Evolutionary conservation across 306 rosid species (phyloP).

Genomic region (Citrullus mucosospermus): DNA sequence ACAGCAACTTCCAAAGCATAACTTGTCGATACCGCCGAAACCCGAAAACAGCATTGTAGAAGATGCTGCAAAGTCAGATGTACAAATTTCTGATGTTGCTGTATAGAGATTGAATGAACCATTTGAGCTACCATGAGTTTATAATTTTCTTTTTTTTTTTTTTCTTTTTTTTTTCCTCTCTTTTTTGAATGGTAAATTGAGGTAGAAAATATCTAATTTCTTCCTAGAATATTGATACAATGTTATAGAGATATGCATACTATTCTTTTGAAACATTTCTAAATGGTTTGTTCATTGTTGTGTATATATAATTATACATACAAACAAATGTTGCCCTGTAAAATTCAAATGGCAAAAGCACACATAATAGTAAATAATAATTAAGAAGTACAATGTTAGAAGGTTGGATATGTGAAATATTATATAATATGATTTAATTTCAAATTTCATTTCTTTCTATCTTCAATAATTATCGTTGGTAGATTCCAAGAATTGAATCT

Average conservation of each 20-base stretch:
- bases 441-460: too few species aligned
- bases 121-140: background rate
- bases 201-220: background rate
- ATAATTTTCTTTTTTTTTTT: background rate
- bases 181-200: background rate
- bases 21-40: conserved; percentile 10
- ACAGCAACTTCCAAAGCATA: conserved; percentile 18
- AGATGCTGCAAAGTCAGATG: conserved; percentile 9
- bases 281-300: too few species aligned
- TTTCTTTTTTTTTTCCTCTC: background rate
- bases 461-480: too few species aligned
- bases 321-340: too few species aligned
- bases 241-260: background rate
- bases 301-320: too few species aligned
- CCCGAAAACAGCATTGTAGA: conserved; percentile 12
- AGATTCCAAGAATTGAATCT: too few species aligned
- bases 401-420: too few species aligned
- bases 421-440: too few species aligned
- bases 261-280: background rate
- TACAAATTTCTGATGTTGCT: conserved; percentile 4
- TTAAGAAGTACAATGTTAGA: too few species aligned
- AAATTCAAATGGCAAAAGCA: too few species aligned
- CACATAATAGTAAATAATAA: too few species aligned
- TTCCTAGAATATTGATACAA: background rate
- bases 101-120: conserved; percentile 13